phyloP scores from a whole-genome alignment of 208 protist species.

The Trichomonas vaginalis region DNA sequence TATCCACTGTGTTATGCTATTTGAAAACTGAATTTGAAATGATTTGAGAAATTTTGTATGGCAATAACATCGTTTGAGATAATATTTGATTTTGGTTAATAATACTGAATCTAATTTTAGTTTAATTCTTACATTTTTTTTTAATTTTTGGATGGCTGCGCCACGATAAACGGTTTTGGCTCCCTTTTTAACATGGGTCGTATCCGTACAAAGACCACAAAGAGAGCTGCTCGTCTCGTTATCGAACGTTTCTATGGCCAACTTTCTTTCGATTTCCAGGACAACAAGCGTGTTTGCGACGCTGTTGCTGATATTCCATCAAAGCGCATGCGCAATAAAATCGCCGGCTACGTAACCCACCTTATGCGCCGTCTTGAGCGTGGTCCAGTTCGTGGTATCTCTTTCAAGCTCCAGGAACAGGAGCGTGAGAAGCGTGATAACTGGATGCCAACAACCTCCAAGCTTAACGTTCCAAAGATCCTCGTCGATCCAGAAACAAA shows the following conservation, averaged over 20 bases:
- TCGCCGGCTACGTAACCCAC: conserved; percentile 85
- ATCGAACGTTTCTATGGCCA: conserved; percentile 99
- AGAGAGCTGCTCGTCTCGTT: conserved; percentile 87
- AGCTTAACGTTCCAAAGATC: conserved; percentile 36
- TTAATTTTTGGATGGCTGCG: no score
- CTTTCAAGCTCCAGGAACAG: conserved; percentile 99
- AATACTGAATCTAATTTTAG: no score
- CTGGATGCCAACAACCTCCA: conserved; percentile 84
- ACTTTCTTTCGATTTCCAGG: conserved; percentile 95
- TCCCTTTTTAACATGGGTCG: conserved; percentile 59
- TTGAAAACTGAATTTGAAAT: no score
- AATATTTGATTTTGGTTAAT: no score
- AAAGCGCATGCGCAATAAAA: conserved; percentile 99
- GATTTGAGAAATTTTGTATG: no score
- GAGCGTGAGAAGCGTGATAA: conserved; percentile 98
- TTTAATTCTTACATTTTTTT: no score
- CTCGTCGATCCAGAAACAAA: conserved; percentile 32
- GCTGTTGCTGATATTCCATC: conserved; percentile 92
- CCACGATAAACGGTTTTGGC: not conserved
- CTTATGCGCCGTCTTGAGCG: conserved; percentile 29
- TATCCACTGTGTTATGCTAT: no score
- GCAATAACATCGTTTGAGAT: no score
- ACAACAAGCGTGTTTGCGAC: conserved; percentile 84
- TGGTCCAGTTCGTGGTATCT: conserved; percentile 96
- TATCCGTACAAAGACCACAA: conserved; percentile 99